These are phyloP conservation scores for Lyophyllum decastes DNA, from an alignment of 768 basidiomycete species.

Conservation along the genomic window DNA sequence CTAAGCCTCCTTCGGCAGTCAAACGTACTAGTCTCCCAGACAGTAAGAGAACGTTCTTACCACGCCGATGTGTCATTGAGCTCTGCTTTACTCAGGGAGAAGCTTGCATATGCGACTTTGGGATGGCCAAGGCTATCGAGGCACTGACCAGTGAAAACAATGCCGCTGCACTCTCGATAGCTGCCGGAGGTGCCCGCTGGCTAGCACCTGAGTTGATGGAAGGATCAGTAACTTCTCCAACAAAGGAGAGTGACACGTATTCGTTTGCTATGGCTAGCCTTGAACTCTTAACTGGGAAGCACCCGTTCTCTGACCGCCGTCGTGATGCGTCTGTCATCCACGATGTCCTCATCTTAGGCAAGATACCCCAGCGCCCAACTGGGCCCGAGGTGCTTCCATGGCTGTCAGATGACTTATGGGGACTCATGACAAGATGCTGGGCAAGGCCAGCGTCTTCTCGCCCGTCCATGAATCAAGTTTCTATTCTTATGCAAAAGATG, in stretches of 20 bases:
- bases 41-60: conserved; percentile 30
- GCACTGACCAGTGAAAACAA: conserved; percentile 55
- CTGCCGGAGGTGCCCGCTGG: conserved; percentile 56
- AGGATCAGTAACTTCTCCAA: conserved; percentile 40
- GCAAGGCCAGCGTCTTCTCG: conserved; percentile 33
- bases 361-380: conserved; percentile 45
- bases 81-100: conserved; percentile 36
- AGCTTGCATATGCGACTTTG: conserved; percentile 64
- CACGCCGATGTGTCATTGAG: not conserved
- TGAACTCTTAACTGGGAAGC: conserved; percentile 55
- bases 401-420: conserved; percentile 52
- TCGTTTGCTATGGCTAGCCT: conserved; percentile 63
- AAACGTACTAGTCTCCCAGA: conserved; percentile 58
- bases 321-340: conserved; percentile 54
- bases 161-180: conserved; percentile 47
- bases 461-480: conserved; percentile 41
- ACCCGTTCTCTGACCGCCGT: conserved; percentile 51
- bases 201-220: conserved; percentile 60
- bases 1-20: conserved; percentile 12
- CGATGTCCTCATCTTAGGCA: conserved; percentile 37
- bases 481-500: no score
- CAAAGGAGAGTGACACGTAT: conserved; percentile 53
- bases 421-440: conserved; percentile 50
- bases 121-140: conserved; percentile 61
- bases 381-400: conserved; percentile 31